Evolutionary conservation across 148 eudicot genomes (phyloP), one percentile per base, ranked within the genome.

Genomic region (Rhododendron henanense): DNA sequence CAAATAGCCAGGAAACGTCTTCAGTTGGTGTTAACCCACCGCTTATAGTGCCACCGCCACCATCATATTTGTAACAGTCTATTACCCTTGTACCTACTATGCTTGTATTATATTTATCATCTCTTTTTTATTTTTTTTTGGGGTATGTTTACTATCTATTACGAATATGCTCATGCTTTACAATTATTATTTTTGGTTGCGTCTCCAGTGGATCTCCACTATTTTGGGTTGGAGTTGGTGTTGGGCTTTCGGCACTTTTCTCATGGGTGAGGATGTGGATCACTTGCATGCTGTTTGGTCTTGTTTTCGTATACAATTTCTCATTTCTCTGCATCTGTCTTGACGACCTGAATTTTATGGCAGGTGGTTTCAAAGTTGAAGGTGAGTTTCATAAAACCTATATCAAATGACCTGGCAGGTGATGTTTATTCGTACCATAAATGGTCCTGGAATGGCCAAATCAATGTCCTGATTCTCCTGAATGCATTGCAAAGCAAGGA

Each of bases 221-320:
- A 83, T 95, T 96, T 85, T 96, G 99, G 99, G 91, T 96, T 90
- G 99, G 97, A 89, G 93, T 96, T 92, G 99, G 99, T 87, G 98
- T 96, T 87, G 99, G 93, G 45, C 80, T 92, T 73, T 95, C 99
- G 63, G 99, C 96, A 7, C 87, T 95, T 61, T 95, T 93, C 84
- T 92, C 99, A 84, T 93, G 95, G 95, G 94, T 92, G 67, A 86
- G 91, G 41, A 81, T 50, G 44, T 25, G 48, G 76, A 65, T 76
- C 15, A 75, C 33, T 81, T 87, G 83, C 79, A 81, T 76, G 7
- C 44, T n/a, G 31, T 80, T 81, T 51, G 35, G 15, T 18, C 16
- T 35, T 33, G 73, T 7, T 69, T 84, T 35, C 23, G 1, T 55
- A 51, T 53, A 39, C 8, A 0, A 33, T 44, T 18, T 19, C 23